A percentile compares a stretch with the other conserved stretches of the same genome.
These are phyloP conservation scores for Cyberlindnera saturnus DNA, from an alignment of 805 yeast genomes.

Conservation along the genomic window DNA sequence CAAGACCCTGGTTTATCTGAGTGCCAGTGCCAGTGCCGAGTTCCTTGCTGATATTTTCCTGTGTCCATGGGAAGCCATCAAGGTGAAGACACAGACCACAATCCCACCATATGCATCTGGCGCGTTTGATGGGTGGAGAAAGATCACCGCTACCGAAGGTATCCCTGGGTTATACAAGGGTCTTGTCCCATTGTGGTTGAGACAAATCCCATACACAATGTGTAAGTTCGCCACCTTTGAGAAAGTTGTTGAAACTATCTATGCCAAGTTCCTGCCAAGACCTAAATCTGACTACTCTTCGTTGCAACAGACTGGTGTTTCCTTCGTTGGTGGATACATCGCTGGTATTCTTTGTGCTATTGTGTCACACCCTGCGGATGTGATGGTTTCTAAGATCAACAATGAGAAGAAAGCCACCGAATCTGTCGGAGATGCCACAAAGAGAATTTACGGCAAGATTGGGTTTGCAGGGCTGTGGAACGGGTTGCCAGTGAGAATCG, in stretches of 20 bases:
- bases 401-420: conserved; percentile 63
- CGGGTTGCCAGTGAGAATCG: conserved; percentile 88
- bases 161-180: conserved; percentile 79
- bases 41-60: conserved; percentile 83
- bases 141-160: conserved; percentile 64
- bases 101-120: conserved; percentile 75
- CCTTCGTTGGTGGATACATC: conserved; percentile 91
- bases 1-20: conserved; percentile 68
- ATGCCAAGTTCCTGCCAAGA: conserved; percentile 57
- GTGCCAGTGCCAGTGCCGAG: conserved; percentile 92
- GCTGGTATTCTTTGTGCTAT: conserved; percentile 97
- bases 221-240: conserved; percentile 94
- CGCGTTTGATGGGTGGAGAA: conserved; percentile 60
- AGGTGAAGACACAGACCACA: conserved; percentile 90
- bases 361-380: conserved; percentile 98
- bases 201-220: conserved; percentile 99
- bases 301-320: conserved; percentile 85
- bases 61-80: conserved; percentile 94
- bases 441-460: conserved; percentile 71
- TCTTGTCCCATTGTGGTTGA: conserved; percentile 84
- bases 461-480: conserved; percentile 94
- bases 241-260: conserved; percentile 78
- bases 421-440: conserved; percentile 57
- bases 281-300: conserved; percentile 66
- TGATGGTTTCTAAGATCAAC: conserved; percentile 91